Evolutionary conservation across 2,329 filamentous ascomycete genomes (phyloP), one percentile per base, ranked within the genome.

Genomic region (Ophiocordyceps australis): DNA sequence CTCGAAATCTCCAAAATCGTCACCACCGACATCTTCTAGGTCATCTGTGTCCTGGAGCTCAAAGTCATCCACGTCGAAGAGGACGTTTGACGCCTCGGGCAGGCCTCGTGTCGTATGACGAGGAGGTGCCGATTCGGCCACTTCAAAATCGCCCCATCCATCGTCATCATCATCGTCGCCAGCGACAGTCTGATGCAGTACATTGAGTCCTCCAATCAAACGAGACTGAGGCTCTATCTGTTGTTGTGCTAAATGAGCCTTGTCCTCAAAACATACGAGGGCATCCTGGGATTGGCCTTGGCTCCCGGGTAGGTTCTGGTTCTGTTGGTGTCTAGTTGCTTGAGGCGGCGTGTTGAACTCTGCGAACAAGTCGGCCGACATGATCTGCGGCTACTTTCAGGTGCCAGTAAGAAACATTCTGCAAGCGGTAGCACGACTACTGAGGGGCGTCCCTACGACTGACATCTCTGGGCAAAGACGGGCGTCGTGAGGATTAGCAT

Each of bases 71-170:
- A 65, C 73, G 45, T 80, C 74, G 41, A 80, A 80, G 3, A 80
- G 50, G 4, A 80, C 61, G 34, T 69, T 63, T 3, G 62, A 46
- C 49, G 2, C 41, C 32, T 9, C 43, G 31, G 7, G 31, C 25
- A 7, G 38, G 19, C 27, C 35, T 45, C n/a, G 9, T 14, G 12
- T 20, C 11, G 5, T 28, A 11, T 28, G 28, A 25, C 22, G 22
- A 7, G 38, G 28, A 8, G 32, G 28, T 4, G 38, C 30, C 2
- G 50, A 42, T 20, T 58, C 48, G 11, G 66, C 67, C 23, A 62
- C 57, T 43, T 76, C 71, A 38, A 78, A 78, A 28, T 76, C 72
- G 1, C 73, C 73, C 63, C 73, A 77, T 16, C 59, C 65, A 38
- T 74, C 69, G 28, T 74, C 69, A 7, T 71, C 63, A 4, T 64